Evolutionary conservation across 352 stramenopile genomes (phyloP).

Genomic region (Salisapilia sapeloensis): DNA sequence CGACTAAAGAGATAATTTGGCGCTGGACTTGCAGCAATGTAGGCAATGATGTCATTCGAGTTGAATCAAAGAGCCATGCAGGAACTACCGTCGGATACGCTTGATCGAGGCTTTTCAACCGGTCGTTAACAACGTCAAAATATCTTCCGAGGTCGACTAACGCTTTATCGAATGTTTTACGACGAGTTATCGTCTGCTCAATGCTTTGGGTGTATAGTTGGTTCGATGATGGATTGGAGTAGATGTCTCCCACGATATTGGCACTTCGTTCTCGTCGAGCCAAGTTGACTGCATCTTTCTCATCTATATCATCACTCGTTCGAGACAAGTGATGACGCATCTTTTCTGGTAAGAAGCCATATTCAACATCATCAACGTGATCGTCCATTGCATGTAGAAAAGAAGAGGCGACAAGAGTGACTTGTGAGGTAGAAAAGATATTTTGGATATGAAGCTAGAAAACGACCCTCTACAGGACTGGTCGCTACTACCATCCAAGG

Average conservation of each 20-base stretch:
- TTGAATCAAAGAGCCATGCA: conserved; percentile 4
- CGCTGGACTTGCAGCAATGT: conserved; percentile 47
- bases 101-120: conserved; percentile 9
- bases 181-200: conserved; percentile 29
- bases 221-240: conserved; percentile 1
- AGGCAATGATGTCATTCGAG: conserved; percentile 8
- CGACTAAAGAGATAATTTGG: conserved; percentile 27
- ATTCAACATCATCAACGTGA: conserved; percentile 7
- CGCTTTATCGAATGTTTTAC: conserved; percentile 28
- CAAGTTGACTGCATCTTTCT: conserved; percentile 8
- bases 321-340: conserved; percentile 31
- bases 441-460: too few relatives aligned
- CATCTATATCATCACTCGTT: conserved; percentile 4
- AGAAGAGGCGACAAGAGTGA: too few relatives aligned
- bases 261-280: conserved; percentile 38
- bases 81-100: conserved; percentile 1
- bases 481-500: too few relatives aligned
- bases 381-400: conserved; percentile 2
- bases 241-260: conserved; percentile 11
- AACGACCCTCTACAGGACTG: too few relatives aligned
- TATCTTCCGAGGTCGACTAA: conserved; percentile 18
- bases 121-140: conserved; percentile 11
- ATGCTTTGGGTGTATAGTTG: conserved; percentile 31
- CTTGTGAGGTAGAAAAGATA: too few relatives aligned
- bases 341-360: conserved; percentile 18